Base-by-base conservation (phyloP, 2,329 filamentous ascomycete species). In the Lasiodiplodia gonubiensis region DNA sequence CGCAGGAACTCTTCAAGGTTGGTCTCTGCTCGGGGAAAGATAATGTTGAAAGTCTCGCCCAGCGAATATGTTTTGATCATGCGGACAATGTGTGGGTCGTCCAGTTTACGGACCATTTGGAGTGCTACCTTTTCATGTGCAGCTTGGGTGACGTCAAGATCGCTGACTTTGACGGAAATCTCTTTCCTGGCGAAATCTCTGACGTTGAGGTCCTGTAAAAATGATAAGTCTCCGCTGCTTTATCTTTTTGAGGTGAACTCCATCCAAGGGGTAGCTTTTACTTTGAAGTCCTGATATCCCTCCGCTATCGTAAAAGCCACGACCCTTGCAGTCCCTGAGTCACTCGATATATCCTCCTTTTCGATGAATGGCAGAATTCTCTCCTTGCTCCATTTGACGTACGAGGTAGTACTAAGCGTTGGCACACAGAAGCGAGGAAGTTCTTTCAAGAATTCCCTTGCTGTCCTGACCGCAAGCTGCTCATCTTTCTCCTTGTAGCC, bases 21-120 rank as follows among this genome's bases (percentile, higher is more conserved):
- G 3, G 69, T 70, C 27, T 49, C 61, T 16, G 67, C 67, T 16
- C 59, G 35, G n/a, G 69, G 69, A 23, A 70, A 67, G 1, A 70
- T 67, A 16, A 70, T 64, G 30, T 70, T 68, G 12, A 70, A 67
- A 2, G 10, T 61, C 8, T 60, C 60, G 8, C 69, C 69, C 39
- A 60, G 54, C 39, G 66, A 46, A 49, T 71, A 68, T 39, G 70
- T 68, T 60, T 71, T 69, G 67, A 71, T 60, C 55, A 71, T 59
- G 39, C 69, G 59, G 3, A 68, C 65, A 53, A 71, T 70, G 48
- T 70, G 69, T 6, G 67, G 53, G 46, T 64, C 25, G n/a, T 67
- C 55, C 5, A 68, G 61, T 21, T 66, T 49, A 10, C 61, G 52
- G 27, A 33, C 42, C 16, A 61, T 16, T 35, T 66, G 21, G 5